Base-by-base conservation (phyloP, 169 alveolate species). In the Cystoisospora suis region DNA sequence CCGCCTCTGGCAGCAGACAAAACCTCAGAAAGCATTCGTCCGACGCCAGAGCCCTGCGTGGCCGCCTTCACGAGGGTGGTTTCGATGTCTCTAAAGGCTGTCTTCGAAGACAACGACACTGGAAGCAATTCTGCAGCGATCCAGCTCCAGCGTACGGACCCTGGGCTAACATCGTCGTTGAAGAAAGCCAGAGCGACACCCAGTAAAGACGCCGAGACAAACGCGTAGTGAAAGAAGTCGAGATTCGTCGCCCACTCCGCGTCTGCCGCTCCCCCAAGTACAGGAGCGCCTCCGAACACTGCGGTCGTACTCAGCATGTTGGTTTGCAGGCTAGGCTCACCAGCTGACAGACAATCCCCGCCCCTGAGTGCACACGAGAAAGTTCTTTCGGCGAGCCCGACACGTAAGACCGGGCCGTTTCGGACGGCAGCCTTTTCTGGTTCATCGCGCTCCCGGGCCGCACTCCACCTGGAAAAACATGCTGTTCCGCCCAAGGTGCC, bases 111-210 rank as follows among this genome's bases (percentile, higher is more conserved):
- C 61, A 81, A 59, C 72, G 91, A 87, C 56, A 58, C 86, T 32
- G 90, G 90, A 45, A 87, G 91, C 69, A 87, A 61, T 79, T 87
- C 81, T 65, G 75, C 75, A 23, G 86, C 91, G 34, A 87, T 87
- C 91, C 91, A 87, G 59, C 86, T 69, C 47, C 77, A 81, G 29
- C 91, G 85, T 40, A 87, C 81, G 9, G 91, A 87, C 58, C 79
- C 87, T 59, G 77, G 38, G 38, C 86, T 44, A 17, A 81, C 91
- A 40, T 87, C 91, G 23, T 87, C 91, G 3, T 77, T 72, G 86
- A 87, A 87, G 36, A 81, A 87, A 0, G 91, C 91, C 77, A 87
- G 86, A n/a, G 56, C 47, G 44, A 87, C 59, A 42, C 91, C 91
- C 45, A 87, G 59, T 3, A 87, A 87, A 7, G 79, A 29, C 0